phyloP scores from a whole-genome alignment of 2,329 filamentous ascomycete genomes.

The Hypoxylon sp. region DNA sequence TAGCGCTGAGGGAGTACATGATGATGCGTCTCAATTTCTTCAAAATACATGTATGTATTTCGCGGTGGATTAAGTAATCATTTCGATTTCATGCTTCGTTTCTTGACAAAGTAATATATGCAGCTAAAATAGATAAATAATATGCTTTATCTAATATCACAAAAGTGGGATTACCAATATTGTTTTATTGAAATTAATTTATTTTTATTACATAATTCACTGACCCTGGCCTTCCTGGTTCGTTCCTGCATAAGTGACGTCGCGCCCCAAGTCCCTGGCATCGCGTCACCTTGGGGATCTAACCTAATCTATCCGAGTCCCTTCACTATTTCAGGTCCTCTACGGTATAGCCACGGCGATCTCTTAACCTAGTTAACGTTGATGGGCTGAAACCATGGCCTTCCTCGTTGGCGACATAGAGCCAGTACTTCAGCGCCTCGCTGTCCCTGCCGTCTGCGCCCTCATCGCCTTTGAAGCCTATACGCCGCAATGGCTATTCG shows the following conservation, averaged over 20 bases:
- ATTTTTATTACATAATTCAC: slow-evolving; percentile 12
- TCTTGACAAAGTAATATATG: too few relatives aligned
- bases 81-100: too few relatives aligned
- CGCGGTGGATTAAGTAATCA: too few relatives aligned
- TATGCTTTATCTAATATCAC: neutral
- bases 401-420: slow-evolving; percentile 53
- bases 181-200: neutral
- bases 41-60: too few relatives aligned
- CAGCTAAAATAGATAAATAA: too few relatives aligned
- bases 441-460: slow-evolving; percentile 76
- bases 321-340: neutral
- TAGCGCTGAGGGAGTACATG: neutral
- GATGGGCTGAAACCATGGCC: slow-evolving; percentile 48
- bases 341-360: neutral
- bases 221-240: slow-evolving; percentile 15
- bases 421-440: slow-evolving; percentile 66
- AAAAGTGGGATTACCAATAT: neutral
- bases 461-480: slow-evolving; percentile 80
- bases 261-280: slow-evolving; percentile 19
- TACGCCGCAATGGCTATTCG: slow-evolving; percentile 80
- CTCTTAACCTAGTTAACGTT: neutral
- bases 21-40: too few relatives aligned
- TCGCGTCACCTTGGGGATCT: slow-evolving; percentile 28
- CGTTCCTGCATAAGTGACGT: slow-evolving; percentile 43
- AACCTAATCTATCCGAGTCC: slow-evolving; percentile 11